Evolutionary conservation across 2,329 filamentous ascomycete genomes (phyloP).

Genomic region (Cercospora brassicicola): DNA sequence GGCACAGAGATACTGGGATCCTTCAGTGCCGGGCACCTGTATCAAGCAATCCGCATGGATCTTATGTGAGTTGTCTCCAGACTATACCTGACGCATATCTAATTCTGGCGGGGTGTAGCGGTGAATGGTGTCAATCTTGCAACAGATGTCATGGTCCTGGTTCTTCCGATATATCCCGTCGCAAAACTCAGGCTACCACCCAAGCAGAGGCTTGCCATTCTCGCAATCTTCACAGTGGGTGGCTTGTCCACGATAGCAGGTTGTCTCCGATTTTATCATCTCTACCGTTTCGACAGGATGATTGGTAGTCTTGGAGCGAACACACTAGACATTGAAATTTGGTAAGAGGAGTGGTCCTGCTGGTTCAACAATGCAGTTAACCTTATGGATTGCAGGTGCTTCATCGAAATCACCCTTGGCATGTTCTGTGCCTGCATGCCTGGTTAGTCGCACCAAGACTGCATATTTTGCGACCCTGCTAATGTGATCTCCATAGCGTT

Average conservation of each 20-base stretch:
- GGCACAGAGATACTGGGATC: background rate
- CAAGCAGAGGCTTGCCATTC: slow-evolving; percentile 3
- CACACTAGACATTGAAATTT: slow-evolving; percentile 1
- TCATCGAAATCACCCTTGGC: slow-evolving; percentile 1
- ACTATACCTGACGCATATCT: background rate
- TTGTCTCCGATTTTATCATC: slow-evolving; percentile 3
- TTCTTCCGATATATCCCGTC: slow-evolving; percentile 1
- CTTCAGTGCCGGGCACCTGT: background rate
- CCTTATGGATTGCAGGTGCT: background rate
- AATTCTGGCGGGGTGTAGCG: background rate
- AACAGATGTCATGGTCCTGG: slow-evolving; percentile 1
- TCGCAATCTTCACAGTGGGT: background rate
- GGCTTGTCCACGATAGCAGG: slow-evolving; percentile 3
- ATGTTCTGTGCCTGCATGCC: slow-evolving; percentile 9
- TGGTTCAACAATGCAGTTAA: background rate
- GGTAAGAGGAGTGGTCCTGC: background rate
- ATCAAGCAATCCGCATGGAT: background rate
- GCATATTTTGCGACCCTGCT: background rate
- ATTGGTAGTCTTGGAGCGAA: background rate
- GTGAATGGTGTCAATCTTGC: background rate
- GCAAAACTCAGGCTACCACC: background rate
- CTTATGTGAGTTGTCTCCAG: background rate
- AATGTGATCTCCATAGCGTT: background rate
- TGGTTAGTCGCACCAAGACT: background rate
- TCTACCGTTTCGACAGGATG: background rate